Evolutionary conservation across 192 early-diverging fungal genomes (phyloP).

Genomic region (Podila minutissima): DNA sequence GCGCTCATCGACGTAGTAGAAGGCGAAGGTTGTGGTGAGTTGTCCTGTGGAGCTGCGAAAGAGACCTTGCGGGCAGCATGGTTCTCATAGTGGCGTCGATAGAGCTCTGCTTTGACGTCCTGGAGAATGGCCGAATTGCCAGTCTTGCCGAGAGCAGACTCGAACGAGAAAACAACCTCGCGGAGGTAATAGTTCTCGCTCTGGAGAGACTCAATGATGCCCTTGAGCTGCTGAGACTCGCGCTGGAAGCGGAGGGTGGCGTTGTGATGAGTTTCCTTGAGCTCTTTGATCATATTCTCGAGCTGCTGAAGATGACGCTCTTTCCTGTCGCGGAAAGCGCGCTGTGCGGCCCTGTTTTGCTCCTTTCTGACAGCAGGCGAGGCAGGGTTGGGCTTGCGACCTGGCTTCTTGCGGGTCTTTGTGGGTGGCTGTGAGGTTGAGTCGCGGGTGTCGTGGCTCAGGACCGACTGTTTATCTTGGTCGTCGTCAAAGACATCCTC

Average conservation of each 20-base stretch:
- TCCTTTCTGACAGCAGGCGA: slow-evolving; percentile 69
- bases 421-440: slow-evolving; percentile 40
- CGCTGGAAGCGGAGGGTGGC: slow-evolving; percentile 27
- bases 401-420: slow-evolving; percentile 62
- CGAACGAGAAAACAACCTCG: slow-evolving; percentile 55
- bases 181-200: slow-evolving; percentile 58
- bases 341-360: slow-evolving; percentile 90
- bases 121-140: slow-evolving; percentile 30
- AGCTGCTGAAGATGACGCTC: slow-evolving; percentile 78
- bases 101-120: slow-evolving; percentile 47
- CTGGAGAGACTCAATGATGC: slow-evolving; percentile 42
- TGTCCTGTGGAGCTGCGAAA: background rate
- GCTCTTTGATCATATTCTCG: slow-evolving; percentile 73
- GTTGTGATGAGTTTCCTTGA: slow-evolving; percentile 65
- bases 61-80: slow-evolving; percentile 15
- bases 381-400: slow-evolving; percentile 65
- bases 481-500: slow-evolving; percentile 8
- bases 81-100: slow-evolving; percentile 45
- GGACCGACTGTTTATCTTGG: background rate
- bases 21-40: background rate
- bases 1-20: slow-evolving; percentile 14
- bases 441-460: background rate
- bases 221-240: slow-evolving; percentile 40
- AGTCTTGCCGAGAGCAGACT: slow-evolving; percentile 39
- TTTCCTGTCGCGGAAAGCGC: slow-evolving; percentile 89